These are phyloP conservation scores for Silene conica DNA, from an alignment of 148 eudicot genomes.

Conservation along the genomic window DNA sequence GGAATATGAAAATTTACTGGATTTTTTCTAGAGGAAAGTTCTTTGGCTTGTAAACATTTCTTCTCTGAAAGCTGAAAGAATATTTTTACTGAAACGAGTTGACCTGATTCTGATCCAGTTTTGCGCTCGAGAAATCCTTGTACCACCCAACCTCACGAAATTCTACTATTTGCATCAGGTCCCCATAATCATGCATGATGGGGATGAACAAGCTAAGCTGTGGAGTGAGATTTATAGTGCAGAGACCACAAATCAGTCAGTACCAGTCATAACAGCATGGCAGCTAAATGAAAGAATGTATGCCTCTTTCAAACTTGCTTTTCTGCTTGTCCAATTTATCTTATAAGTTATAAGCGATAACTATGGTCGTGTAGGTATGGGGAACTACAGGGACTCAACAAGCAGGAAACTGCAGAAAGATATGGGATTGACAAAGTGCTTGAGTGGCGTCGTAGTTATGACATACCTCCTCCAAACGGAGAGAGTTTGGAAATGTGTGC, in stretches of 20 bases:
- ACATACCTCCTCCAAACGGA: conserved; percentile 96
- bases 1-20: not conserved
- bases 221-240: conserved; percentile 92
- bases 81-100: not conserved
- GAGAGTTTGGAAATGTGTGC: conserved; percentile 99
- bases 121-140: not conserved
- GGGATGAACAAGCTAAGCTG: conserved; percentile 69
- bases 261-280: conserved; percentile 94
- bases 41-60: not conserved
- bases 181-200: conserved; percentile 75
- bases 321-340: not conserved
- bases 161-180: conserved; percentile 46
- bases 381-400: conserved; percentile 93
- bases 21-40: not conserved
- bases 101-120: not conserved
- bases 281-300: conserved; percentile 98
- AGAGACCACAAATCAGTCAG: conserved; percentile 76
- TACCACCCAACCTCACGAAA: conserved; percentile 5
- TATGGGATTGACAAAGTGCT: conserved; percentile 93
- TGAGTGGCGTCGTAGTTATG: conserved; percentile 97
- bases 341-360: not conserved
- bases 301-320: conserved; percentile 6
- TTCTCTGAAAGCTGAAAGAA: not conserved
- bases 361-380: conserved; percentile 67
- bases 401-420: conserved; percentile 94